Evolutionary conservation across 2,329 filamentous ascomycete species (phyloP), one percentile per base, ranked within the genome.

Genomic region (Penicillium sp.): DNA sequence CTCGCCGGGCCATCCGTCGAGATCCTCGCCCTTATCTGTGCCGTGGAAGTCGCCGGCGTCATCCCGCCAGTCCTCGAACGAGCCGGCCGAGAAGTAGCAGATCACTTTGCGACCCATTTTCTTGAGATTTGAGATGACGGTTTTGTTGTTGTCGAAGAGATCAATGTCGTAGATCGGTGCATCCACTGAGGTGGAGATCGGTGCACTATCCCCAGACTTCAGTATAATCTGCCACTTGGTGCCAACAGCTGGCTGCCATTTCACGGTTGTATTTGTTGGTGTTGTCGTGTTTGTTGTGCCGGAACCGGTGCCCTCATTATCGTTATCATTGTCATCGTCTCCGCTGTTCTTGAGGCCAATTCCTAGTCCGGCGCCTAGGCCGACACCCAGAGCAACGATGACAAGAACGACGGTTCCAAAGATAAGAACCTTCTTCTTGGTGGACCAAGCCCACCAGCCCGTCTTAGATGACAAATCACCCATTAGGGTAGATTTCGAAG

Each of bases 81-180:
- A 87, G 1, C 88, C 88, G 0, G 86, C 87, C 50, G 84, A 87
- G 75, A 91, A 91, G 74, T 91, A 91, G 76, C 88, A 91, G 57
- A 91, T 86, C 53, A 90, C 83, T 60, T 82, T 85, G 67, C 83
- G 83, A 9, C 80, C 82, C 29, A 78, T 66, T 3, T 63, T 61
- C 41, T 86, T 81, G 15, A 87, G 74, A 5, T 70, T 68, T 4
- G 71, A 59, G 50, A 87, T 82, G 1, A 74, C 78, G 7, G 72
- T 67, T 15, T 75, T 73, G 6, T 75, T 70, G 50, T 82, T 83
- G 55, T 81, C 76, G 70, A 87, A 85, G 13, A 86, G 76, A 58
- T 84, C 78, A 57, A 88, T 85, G 69, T 88, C 85, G 70, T 82
- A 88, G 44, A 88, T 75, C 5, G 77, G 74, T 0, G 84, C 82